These are phyloP conservation scores for Termitomyces bulborhizus DNA, from an alignment of 768 basidiomycete genomes.

Conservation along the genomic window DNA sequence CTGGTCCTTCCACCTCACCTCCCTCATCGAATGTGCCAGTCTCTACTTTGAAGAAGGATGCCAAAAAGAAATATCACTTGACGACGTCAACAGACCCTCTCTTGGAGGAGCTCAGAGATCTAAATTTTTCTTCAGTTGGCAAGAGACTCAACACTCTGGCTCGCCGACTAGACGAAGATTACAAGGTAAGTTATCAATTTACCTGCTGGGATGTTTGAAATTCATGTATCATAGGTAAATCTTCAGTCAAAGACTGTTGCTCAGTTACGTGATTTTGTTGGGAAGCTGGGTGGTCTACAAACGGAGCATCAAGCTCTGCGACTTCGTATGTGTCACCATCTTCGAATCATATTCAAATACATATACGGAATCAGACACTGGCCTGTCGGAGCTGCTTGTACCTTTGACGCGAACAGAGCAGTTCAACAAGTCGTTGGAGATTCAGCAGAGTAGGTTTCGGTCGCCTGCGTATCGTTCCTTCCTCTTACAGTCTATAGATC, in stretches of 20 bases:
- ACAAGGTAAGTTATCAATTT: constrained; percentile 52
- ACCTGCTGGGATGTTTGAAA: background rate
- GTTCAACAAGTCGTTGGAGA: constrained; percentile 90
- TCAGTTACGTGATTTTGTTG: constrained; percentile 92
- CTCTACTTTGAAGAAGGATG: constrained; percentile 60
- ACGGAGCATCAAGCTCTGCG: constrained; percentile 85
- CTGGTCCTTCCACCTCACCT: constrained; percentile 31
- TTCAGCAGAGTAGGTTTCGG: constrained; percentile 78
- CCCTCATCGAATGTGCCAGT: constrained; percentile 34
- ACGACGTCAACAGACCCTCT: constrained; percentile 75
- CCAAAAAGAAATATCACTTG: constrained; percentile 86
- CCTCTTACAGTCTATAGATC: constrained; percentile 43
- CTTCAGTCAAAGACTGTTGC: constrained; percentile 87
- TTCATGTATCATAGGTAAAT: constrained; percentile 46
- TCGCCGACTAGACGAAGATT: constrained; percentile 83
- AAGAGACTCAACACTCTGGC: constrained; percentile 77
- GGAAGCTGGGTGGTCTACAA: constrained; percentile 88
- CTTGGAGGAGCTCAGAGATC: constrained; percentile 77
- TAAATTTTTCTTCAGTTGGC: constrained; percentile 90
- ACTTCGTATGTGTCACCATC: constrained; percentile 56
- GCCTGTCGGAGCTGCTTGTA: constrained; percentile 86
- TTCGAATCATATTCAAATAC: background rate
- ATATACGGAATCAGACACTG: constrained; percentile 60
- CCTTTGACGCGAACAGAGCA: constrained; percentile 78
- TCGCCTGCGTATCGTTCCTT: background rate